These are phyloP conservation scores for Trypanosoma conorhini DNA, from an alignment of 208 protist genomes.

Conservation along the genomic window DNA sequence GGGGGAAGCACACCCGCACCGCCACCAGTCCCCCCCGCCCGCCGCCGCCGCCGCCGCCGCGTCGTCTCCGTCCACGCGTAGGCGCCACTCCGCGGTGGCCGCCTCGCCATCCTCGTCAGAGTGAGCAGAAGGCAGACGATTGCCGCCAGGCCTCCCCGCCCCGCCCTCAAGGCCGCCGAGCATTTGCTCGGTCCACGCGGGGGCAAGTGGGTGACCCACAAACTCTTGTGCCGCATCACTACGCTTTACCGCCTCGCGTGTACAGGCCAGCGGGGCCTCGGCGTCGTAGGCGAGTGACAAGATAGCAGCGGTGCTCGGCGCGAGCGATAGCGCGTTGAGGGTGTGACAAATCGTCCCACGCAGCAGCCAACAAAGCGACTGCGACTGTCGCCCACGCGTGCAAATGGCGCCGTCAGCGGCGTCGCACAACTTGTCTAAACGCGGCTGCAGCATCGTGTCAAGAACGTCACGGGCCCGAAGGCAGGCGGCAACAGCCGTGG, in stretches of 20 bases:
- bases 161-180: not conserved
- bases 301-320: not conserved
- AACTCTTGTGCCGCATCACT: conserved; percentile 60
- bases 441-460: conserved; percentile 22
- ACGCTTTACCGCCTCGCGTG: conserved; percentile 29
- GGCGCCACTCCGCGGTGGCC: not conserved
- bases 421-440: conserved; percentile 26
- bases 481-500: not conserved
- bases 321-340: conserved; percentile 17
- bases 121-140: not conserved
- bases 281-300: conserved; percentile 19
- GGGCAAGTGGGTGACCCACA: conserved; percentile 22
- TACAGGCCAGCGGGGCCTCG: conserved; percentile 34
- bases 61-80: not conserved
- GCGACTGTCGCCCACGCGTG: conserved; percentile 39
- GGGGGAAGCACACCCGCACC: not conserved
- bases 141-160: not conserved
- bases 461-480: conserved; percentile 16
- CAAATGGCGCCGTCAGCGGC: conserved; percentile 40
- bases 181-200: conserved; percentile 15
- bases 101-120: not conserved
- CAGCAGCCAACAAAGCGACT: conserved; percentile 54
- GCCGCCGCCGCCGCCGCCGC: not conserved
- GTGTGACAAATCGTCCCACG: conserved; percentile 42
- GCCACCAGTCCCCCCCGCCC: not conserved